Evolutionary conservation across 1,284 basidiomycete species (phyloP), one percentile per base, ranked within the genome.

Genomic region (Leccinum huronense): DNA sequence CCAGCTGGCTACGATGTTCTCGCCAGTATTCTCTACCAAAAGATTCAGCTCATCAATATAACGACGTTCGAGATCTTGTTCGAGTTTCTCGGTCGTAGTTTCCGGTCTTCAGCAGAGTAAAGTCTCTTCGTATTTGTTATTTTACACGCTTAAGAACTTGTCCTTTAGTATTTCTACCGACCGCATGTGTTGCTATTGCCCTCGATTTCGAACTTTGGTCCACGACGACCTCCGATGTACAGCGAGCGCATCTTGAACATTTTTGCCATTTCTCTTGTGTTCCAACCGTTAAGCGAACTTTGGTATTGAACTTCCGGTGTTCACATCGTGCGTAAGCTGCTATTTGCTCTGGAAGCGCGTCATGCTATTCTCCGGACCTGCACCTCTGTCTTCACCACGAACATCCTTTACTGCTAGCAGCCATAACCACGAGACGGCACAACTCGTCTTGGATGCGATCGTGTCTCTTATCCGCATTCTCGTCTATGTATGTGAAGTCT

Each of bases 201-300:
- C 85, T 98, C 3, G 94, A 97, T 72, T 93, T 97, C 69, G 89
- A 94, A 65, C 85, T 98, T 6, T 98, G 96, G 96, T 85, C 92
- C 0, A 83, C 79, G 31, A 88, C 93, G 0, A 79, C 81, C 1
- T 71, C 78, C 4, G 88, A 89, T 48, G 87, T 98, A 31, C 91
- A 94, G 71, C 81, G 80, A 3, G 83, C 87, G 16, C 90, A 95
- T 71, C 81, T 96, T 0, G 86, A 90, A 57, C 93, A 97, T 73
- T 95, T 97, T 71, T 27, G 76, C 81, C 1, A 27, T 87, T 84
- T 11, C 84, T 98, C 7, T 77, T 97, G 11, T 78, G 85, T 62
- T 81, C 82, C 0, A 95, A 91, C 65, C 86, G 87, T 63, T 88
- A 89, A 76, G 83, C 66, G 84, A 84, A 66, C 85, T 88, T 70